Base-by-base conservation (phyloP, 805 yeast genomes). In the Zygoascus tannicola region DNA sequence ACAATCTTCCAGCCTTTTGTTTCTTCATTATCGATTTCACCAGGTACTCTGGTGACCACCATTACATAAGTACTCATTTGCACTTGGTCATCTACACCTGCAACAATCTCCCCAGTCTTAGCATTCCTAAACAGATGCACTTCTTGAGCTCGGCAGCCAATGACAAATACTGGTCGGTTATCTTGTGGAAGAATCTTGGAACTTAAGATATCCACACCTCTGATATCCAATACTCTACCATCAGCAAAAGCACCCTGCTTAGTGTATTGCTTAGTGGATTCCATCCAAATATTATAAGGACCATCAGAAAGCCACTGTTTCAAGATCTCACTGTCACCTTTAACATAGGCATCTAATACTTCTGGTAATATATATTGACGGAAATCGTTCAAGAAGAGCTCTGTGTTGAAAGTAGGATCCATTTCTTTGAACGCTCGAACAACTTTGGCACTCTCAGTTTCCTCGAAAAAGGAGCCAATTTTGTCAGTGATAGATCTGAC, bases 1-100 rank as follows among this genome's bases (percentile, higher is more conserved):
- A 90, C 65, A 44, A 92, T 78, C 69, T 85, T 85, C 98, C 98
- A 92, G 28, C 99, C 99, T 59, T 85, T 95, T 20, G 99, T 92
- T 57, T 80, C 88, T 43, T 76, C 74, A 62, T 92, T 84, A 50
- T 80, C 95, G 58, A 92, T 78, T 48, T 88, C 87, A 64, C 88
- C 98, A 2, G 96, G 87, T 42, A 85, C 70, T 64, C 98, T 78
- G 16, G 98, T 87, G 55, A 92, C 70, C 19, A 90, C 98, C 87
- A 92, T 78, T 34, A 95, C 97, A 62, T 92, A 92, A n/a, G 94
- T 81, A 56, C 94, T 80, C 74, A 85, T 75, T 63, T 85, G 78
- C 54, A 92, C 85, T 64, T 87, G 87, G 56, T 88, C 95, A 59
- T 87, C 95, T 26, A 87, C 78, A 56, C 98, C 99, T 5, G 97